Evolutionary conservation across 257 asterid species (phyloP).

Genomic region (Solanum tarijense): DNA sequence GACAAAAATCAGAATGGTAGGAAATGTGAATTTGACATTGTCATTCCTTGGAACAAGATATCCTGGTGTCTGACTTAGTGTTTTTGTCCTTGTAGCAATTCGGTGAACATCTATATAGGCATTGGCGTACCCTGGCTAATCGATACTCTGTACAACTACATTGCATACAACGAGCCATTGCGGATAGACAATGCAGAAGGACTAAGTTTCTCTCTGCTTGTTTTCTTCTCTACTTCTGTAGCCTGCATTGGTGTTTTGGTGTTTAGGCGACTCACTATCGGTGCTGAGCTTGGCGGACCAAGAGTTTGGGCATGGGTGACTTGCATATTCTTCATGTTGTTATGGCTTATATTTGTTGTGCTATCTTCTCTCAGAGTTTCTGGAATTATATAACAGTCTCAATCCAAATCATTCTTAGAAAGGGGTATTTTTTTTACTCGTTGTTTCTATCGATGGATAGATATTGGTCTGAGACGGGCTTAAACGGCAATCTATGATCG

Average conservation of each 20-base stretch:
- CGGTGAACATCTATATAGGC: slow-evolving; percentile 84
- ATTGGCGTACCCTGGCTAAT: slow-evolving; percentile 93
- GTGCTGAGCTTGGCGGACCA: slow-evolving; percentile 96
- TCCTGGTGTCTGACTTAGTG: neutral
- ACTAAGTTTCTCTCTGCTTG: slow-evolving; percentile 72
- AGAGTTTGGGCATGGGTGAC: slow-evolving; percentile 85
- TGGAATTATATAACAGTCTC: slow-evolving; percentile 23
- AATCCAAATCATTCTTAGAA: neutral
- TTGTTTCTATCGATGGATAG: neutral
- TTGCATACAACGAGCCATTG: slow-evolving; percentile 67
- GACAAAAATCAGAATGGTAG: neutral
- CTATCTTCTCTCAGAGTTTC: slow-evolving; percentile 61
- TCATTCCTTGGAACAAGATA: neutral
- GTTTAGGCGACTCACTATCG: slow-evolving; percentile 50
- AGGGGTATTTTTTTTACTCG: neutral
- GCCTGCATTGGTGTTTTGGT: slow-evolving; percentile 80
- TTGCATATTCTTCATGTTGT: slow-evolving; percentile 43
- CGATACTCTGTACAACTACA: slow-evolving; percentile 62
- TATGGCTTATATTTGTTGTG: slow-evolving; percentile 65
- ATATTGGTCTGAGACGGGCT: neutral
- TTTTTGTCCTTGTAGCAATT: slow-evolving; percentile 44
- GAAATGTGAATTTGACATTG: neutral
- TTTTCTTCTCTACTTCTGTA: slow-evolving; percentile 75
- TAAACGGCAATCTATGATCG: neutral
- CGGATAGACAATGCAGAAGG: slow-evolving; percentile 62